Conservation (phyloP, 352 stramenopile species). For the Thalassiosira livingstoniorum region DNA sequence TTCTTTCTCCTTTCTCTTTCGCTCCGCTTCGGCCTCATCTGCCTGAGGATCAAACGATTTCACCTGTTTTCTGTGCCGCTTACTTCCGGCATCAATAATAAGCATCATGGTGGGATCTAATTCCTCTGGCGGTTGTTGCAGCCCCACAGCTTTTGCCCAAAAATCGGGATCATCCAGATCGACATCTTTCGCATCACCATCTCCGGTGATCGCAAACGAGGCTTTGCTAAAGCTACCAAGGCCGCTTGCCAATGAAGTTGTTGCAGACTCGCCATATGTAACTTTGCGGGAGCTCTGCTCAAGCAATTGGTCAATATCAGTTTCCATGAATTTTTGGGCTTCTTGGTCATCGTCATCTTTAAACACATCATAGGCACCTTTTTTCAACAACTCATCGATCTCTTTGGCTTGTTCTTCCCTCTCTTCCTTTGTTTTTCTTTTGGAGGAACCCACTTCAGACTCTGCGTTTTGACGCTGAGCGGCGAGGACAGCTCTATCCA, state of each 20-base stretch:
- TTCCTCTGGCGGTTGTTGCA: conserved; percentile 80
- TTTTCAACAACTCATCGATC: conserved; percentile 96
- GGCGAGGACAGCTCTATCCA: conserved; percentile 97
- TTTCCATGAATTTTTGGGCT: conserved; percentile 89
- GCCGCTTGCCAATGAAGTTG: conserved; percentile 74
- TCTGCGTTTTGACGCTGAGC: conserved; percentile 89
- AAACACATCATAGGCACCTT: conserved; percentile 97
- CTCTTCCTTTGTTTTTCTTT: conserved; percentile 87
- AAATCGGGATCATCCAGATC: conserved; percentile 87
- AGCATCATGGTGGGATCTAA: conserved; percentile 67
- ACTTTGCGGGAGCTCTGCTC: conserved; percentile 84
- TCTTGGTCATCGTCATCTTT: conserved; percentile 95
- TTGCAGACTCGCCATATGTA: conserved; percentile 80
- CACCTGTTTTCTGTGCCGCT: conserved; percentile 83
- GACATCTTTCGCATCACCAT: conserved; percentile 84
- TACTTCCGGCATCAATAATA: conserved; percentile 83
- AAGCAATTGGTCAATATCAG: conserved; percentile 96
- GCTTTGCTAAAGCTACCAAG: conserved; percentile 87
- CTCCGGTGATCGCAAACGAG: conserved; percentile 82
- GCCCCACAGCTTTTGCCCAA: conserved; percentile 84
- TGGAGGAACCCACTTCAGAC: conserved; percentile 76
- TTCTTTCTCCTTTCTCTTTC: conserved; percentile 71
- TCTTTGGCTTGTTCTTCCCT: conserved; percentile 87
- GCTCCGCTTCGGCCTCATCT: conserved; percentile 70
- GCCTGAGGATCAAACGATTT: conserved; percentile 81